Evolutionary conservation across 805 yeast genomes (phyloP), one percentile per base, ranked within the genome.

Genomic region (Teunomyces barrocoloradensis): DNA sequence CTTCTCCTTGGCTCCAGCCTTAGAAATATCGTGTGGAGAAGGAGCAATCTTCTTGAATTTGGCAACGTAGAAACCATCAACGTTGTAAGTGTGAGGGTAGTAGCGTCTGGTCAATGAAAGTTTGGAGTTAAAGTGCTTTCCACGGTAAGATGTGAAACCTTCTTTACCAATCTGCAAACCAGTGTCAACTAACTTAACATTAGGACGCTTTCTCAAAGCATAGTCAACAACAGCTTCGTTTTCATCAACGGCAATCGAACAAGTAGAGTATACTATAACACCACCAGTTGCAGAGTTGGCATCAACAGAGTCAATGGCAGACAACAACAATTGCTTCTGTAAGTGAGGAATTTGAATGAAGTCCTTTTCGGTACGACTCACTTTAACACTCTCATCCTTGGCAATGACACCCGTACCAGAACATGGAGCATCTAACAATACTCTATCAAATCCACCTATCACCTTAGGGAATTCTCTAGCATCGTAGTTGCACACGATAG

Each of bases 371-470:
- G 96, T 90, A 76, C 98, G 85, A 53, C 87, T 85, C 11, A 87
- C 85, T 70, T 94, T 94, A 52, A 94, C 98, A 45, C 89, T 84
- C 63, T 89, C 96, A 73, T 94, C 99, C 73, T 94, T 94, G 51
- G 96, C 94, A 63, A 94, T 94, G 57, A 94, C 99, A 72, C 99
- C 99, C 2, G 99, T 92, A 74, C 99, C 99, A 5, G 99, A 90
- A 73, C 99, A 94, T 55, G 99, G 99, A 29, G 99, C 99, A 77
- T 94, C 99, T 57, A 94, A 76, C 54, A 94, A 73, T 34, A 94
- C 84, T 69, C 99, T 82, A 67, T 94, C 98, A 59, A 94, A 94
- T 0, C 99, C 99, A 57, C 99, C 99, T 65, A 94, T 89, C 32
- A 94, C 97, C 66, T 89, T 89, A 43, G 99, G 98, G 66, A 94